Base-by-base conservation (phyloP, 495 filamentous ascomycete species). In the Penicillium egyptiacum region DNA sequence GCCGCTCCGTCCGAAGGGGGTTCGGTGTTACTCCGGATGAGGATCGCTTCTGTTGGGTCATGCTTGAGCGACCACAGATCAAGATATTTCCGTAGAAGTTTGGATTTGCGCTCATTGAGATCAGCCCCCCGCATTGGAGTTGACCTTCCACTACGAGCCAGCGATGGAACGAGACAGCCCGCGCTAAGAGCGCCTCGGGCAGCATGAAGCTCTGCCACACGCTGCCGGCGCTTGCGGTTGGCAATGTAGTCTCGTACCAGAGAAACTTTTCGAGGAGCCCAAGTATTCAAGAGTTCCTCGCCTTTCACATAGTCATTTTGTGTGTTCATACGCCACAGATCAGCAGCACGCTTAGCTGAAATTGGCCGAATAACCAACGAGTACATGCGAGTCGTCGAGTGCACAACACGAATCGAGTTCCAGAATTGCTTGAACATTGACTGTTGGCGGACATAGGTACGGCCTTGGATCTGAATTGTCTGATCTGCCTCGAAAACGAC, bases 251-350 rank as follows among this genome's bases (percentile, higher is more conserved):
- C 94, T 22, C 81, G 82, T 22, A 98, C 85, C 5, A 98, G 81
- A 16, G 89, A 93, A 8, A 96, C 87, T 51, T 93, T 91, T 25
- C 95, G 83, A 10, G 94, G 94, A 28, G 86, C 84, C 94, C 94
- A 98, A 22, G 84, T 82, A 5, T 74, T 82, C 14, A 98, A 78
- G 19, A 83, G 79, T 69, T 98, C 94, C 71, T 98, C 93, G 30
- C 94, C 94, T 68, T 95, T 96, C 60, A 98, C 88, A 63, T 96
- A 97, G 66, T 93, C 89, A 59, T 93, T 86, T 46, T 90, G 86
- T 3, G 91, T 97, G 69, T 92, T 93, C 91, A 98, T 96, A 49
- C 94, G 83, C 94, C 94, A 98, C 4, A 98, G 79, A 64, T 98
- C 94, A 8, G 89, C 89, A 0, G 89, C 94, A 26, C 90, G 84